phyloP scores from a whole-genome alignment of 352 stramenopile genomes.

The Globisporangium ultimum region DNA sequence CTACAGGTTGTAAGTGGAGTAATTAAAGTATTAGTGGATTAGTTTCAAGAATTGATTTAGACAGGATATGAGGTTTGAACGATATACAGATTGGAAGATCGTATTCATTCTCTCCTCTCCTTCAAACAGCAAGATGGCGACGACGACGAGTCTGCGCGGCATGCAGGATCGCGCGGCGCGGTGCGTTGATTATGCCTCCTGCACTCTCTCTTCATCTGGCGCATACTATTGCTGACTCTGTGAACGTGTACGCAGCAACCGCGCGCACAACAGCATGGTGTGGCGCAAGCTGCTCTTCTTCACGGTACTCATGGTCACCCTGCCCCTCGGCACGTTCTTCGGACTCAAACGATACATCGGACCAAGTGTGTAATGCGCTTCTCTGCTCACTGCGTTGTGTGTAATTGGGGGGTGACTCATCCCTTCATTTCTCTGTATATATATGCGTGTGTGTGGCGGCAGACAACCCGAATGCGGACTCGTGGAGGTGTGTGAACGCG shows the following conservation, averaged over 20 bases:
- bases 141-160: conserved; percentile 39
- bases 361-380: conserved; percentile 23
- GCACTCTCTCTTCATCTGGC: not conserved
- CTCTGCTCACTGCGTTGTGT: too few species aligned
- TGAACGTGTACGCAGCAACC: conserved; percentile 36
- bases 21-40: too few species aligned
- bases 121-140: conserved; percentile 5
- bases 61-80: not conserved
- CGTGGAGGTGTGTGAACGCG: conserved; percentile 47
- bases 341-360: conserved; percentile 44
- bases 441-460: not conserved
- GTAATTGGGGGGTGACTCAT: conserved; percentile 1
- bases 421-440: not conserved
- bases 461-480: conserved; percentile 53
- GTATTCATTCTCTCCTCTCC: not conserved
- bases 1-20: too few species aligned
- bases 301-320: conserved; percentile 61
- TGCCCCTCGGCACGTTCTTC: conserved; percentile 68
- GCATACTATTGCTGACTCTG: conserved; percentile 3
- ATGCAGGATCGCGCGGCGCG: conserved; percentile 42
- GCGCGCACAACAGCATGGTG: conserved; percentile 67
- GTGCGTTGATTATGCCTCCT: conserved; percentile 17
- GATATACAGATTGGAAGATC: not conserved
- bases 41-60: not conserved
- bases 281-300: conserved; percentile 72